phyloP scores from a whole-genome alignment of 108 stramenopile species.

The Parietichytrium sp. region DNA sequence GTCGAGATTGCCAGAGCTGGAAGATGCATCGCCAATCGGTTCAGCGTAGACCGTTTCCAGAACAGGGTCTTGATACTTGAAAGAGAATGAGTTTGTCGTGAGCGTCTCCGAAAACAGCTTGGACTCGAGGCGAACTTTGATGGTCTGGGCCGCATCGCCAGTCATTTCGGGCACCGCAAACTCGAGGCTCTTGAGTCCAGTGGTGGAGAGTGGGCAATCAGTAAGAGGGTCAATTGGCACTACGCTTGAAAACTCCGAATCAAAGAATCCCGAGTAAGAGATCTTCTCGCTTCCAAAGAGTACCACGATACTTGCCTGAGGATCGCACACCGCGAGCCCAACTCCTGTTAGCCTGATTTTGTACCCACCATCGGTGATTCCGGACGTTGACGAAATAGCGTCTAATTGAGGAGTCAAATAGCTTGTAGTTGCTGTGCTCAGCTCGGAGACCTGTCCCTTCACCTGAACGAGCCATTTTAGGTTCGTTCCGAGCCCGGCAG shows the following conservation, averaged over 20 bases:
- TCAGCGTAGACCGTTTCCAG: slow-evolving; percentile 30
- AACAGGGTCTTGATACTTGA: not conserved
- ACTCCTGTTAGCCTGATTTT: not conserved
- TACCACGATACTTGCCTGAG: not conserved
- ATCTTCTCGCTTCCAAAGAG: not conserved
- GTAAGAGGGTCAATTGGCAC: not conserved
- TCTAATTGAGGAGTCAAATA: not conserved
- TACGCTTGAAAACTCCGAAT: not conserved
- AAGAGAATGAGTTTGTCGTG: not conserved
- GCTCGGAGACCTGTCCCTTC: not conserved
- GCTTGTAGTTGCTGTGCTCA: not conserved
- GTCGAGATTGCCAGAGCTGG: too few species aligned
- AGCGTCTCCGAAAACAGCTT: not conserved
- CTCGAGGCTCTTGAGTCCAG: not conserved
- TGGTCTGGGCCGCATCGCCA: not conserved
- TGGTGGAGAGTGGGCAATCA: not conserved
- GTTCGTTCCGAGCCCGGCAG: slow-evolving; percentile 24
- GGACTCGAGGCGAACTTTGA: not conserved
- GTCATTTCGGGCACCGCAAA: not conserved
- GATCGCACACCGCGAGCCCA: not conserved
- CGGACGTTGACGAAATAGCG: not conserved
- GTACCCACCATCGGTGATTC: slow-evolving; percentile 29
- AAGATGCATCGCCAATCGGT: not conserved
- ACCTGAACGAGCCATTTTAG: slow-evolving; percentile 23
- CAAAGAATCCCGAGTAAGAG: not conserved